phyloP scores from a whole-genome alignment of 2,329 filamentous ascomycete genomes.

The Trichoderma atrobrunneum region DNA sequence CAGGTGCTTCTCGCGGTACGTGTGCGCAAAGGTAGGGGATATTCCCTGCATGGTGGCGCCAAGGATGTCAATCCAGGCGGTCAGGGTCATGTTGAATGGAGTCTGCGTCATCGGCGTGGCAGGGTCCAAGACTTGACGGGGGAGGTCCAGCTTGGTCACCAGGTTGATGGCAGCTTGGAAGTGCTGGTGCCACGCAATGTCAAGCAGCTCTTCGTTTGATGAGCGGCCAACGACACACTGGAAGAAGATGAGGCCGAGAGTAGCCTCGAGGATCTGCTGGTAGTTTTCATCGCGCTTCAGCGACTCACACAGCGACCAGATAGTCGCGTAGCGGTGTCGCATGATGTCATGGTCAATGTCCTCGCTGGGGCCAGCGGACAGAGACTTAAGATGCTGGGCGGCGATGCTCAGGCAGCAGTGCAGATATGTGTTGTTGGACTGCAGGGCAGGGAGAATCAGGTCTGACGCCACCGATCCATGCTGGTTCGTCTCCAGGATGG shows the following conservation, averaged over 20 bases:
- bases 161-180: conserved; percentile 87
- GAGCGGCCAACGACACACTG: conserved; percentile 83
- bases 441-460: conserved; percentile 81
- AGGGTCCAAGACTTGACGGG: conserved; percentile 61
- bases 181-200: conserved; percentile 96
- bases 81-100: conserved; percentile 93
- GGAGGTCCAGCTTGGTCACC: conserved; percentile 80
- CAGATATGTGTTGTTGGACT: conserved; percentile 88
- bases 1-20: conserved; percentile 92
- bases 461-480: conserved; percentile 77
- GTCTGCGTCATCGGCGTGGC: conserved; percentile 54
- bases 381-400: conserved; percentile 85
- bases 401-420: conserved; percentile 95
- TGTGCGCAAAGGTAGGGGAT: conserved; percentile 84
- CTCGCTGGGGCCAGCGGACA: conserved; percentile 58
- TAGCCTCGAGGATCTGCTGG: conserved; percentile 84
- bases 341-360: conserved; percentile 88
- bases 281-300: conserved; percentile 79
- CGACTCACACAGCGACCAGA: conserved; percentile 79
- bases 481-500: conserved; percentile 86
- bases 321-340: conserved; percentile 84
- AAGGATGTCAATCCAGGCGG: conserved; percentile 95
- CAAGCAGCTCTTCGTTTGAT: conserved; percentile 75
- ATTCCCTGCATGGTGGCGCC: conserved; percentile 88
- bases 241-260: conserved; percentile 93